These are phyloP conservation scores for Protomyces lactucae-debilis DNA, from an alignment of 1,139 yeast species.

Conservation along the genomic window DNA sequence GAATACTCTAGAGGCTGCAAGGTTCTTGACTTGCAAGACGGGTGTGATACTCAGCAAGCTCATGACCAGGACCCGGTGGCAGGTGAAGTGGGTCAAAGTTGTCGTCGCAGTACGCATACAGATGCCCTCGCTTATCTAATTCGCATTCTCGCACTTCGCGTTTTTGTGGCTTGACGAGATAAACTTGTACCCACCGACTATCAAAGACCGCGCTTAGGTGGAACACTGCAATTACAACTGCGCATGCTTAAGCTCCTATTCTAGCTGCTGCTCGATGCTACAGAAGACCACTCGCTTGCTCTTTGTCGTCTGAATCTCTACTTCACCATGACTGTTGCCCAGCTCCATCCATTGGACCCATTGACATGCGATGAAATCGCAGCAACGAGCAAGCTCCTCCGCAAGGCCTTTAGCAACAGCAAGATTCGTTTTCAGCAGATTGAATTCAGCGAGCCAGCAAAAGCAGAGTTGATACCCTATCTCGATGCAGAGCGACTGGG, in stretches of 20 bases:
- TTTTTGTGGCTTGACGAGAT: background rate
- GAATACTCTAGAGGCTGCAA: background rate
- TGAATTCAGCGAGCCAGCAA: slow-evolving; percentile 66
- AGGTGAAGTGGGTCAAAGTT: too few relatives aligned
- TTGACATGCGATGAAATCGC: background rate
- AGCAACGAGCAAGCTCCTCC: slow-evolving; percentile 3
- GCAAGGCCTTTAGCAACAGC: background rate
- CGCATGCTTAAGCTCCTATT: too few relatives aligned
- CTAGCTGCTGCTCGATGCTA: too few relatives aligned
- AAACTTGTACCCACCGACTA: background rate
- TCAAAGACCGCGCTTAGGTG: too few relatives aligned
- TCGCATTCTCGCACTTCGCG: background rate
- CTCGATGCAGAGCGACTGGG: slow-evolving; percentile 41
- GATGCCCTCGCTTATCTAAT: background rate
- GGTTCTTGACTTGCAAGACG: background rate
- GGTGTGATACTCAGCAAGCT: background rate
- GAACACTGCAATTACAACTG: too few relatives aligned
- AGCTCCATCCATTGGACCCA: background rate
- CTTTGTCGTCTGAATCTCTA: too few relatives aligned
- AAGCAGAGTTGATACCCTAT: slow-evolving; percentile 59
- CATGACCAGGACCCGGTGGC: background rate
- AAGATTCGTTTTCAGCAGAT: slow-evolving; percentile 57
- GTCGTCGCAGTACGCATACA: too few relatives aligned
- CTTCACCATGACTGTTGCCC: background rate
- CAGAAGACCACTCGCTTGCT: too few relatives aligned